Evolutionary conservation across 805 yeast genomes (phyloP).

Genomic region (Candida dajiaensis): DNA sequence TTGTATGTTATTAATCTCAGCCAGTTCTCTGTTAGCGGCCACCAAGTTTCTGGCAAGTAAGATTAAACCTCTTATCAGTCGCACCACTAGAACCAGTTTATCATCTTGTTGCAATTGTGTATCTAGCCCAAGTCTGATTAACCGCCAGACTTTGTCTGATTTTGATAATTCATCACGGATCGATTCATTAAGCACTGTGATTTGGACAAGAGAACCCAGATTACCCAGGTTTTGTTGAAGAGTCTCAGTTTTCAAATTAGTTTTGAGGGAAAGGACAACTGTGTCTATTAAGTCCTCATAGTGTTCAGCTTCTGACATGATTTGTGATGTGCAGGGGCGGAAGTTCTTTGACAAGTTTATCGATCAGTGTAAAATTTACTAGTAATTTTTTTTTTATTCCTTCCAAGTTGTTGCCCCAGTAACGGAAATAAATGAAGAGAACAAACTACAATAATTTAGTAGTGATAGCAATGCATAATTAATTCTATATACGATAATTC

Average conservation of each 20-base stretch:
- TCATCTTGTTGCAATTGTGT: neutral
- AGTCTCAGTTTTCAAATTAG: too few relatives aligned
- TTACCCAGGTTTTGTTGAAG: neutral
- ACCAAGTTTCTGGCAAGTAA: constrained; percentile 41
- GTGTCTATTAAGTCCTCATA: neutral
- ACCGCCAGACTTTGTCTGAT: constrained; percentile 24
- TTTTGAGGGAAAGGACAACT: neutral
- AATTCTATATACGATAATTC: neutral
- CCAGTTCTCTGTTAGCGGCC: constrained; percentile 26
- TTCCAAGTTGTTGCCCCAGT: neutral
- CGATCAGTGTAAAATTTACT: neutral
- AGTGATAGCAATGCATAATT: neutral
- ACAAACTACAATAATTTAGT: neutral
- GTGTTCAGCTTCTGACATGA: neutral
- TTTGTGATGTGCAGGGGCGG: neutral
- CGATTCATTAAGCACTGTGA: constrained; percentile 16
- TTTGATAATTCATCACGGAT: constrained; percentile 23
- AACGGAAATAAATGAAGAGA: neutral
- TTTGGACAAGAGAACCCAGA: constrained; percentile 6
- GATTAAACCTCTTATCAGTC: constrained; percentile 41
- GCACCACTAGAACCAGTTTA: constrained; percentile 12
- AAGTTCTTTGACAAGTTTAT: neutral
- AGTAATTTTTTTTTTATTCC: neutral
- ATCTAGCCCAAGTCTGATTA: constrained; percentile 13
- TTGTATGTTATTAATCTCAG: constrained; percentile 19